A percentile compares a stretch with the other conserved stretches of the same genome.
These are phyloP conservation scores for Cytospora leucostoma DNA, from an alignment of 2,329 filamentous ascomycete genomes.

Conservation along the genomic window DNA sequence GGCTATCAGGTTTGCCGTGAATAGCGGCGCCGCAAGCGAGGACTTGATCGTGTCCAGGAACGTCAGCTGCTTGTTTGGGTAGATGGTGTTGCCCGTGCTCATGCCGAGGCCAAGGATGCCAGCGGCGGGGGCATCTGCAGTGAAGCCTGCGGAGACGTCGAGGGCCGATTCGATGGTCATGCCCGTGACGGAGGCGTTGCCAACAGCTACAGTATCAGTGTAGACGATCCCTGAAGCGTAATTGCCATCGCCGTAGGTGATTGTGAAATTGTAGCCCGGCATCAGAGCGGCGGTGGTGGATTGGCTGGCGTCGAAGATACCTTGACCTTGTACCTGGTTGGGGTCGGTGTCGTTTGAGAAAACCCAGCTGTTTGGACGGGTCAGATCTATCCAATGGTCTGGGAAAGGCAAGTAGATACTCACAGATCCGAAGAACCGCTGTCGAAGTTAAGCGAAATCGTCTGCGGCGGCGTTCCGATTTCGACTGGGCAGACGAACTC, in stretches of 20 bases:
- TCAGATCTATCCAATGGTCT: not conserved
- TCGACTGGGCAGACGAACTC: slow-evolving; percentile 60
- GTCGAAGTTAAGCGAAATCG: slow-evolving; percentile 65
- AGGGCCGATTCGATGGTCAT: slow-evolving; percentile 38
- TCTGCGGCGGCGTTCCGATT: slow-evolving; percentile 55
- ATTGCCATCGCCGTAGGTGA: slow-evolving; percentile 65
- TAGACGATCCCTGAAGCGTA: slow-evolving; percentile 63
- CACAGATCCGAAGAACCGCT: slow-evolving; percentile 66
- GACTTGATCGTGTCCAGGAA: slow-evolving; percentile 41
- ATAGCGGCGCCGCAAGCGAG: slow-evolving; percentile 47
- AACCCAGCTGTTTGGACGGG: slow-evolving; percentile 49
- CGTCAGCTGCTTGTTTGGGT: slow-evolving; percentile 34
- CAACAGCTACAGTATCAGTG: slow-evolving; percentile 62
- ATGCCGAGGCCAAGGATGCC: slow-evolving; percentile 36
- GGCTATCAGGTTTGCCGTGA: slow-evolving; percentile 51
- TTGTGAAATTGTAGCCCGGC: slow-evolving; percentile 34
- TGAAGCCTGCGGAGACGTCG: slow-evolving; percentile 34
- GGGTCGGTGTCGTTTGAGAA: slow-evolving; percentile 58
- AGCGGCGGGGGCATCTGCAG: slow-evolving; percentile 30
- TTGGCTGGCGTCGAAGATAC: slow-evolving; percentile 54
- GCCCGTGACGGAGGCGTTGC: slow-evolving; percentile 40
- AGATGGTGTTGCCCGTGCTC: slow-evolving; percentile 36
- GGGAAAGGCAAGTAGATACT: not conserved
- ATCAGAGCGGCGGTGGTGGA: slow-evolving; percentile 45
- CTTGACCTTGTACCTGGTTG: slow-evolving; percentile 51